phyloP scores from a whole-genome alignment of 2,329 filamentous ascomycete genomes.

The Botrytis tulipae region DNA sequence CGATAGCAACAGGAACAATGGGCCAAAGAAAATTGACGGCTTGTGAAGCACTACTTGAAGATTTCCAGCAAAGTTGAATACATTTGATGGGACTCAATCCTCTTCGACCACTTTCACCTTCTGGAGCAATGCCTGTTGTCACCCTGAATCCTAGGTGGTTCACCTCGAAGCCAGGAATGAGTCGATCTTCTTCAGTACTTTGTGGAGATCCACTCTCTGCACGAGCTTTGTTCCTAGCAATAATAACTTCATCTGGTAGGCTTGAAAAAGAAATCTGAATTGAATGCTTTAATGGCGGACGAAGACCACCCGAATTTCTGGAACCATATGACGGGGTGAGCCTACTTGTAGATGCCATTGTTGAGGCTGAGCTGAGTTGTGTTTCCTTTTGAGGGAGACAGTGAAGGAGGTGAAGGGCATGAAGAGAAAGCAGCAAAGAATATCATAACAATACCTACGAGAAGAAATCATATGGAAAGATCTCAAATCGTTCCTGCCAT shows the following conservation, averaged over 20 bases:
- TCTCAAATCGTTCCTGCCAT: neutral
- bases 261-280: constrained; percentile 10
- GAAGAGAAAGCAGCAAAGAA: neutral
- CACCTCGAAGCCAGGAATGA: constrained; percentile 18
- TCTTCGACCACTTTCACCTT: constrained; percentile 66
- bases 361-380: neutral
- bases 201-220: neutral
- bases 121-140: constrained; percentile 43
- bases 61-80: constrained; percentile 60
- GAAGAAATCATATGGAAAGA: neutral
- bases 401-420: neutral
- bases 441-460: neutral
- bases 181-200: constrained; percentile 1
- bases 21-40: constrained; percentile 73
- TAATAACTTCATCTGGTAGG: neutral
- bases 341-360: neutral
- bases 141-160: constrained; percentile 32
- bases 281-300: constrained; percentile 1
- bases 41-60: constrained; percentile 61
- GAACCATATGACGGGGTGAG: neutral
- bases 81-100: constrained; percentile 65
- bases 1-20: constrained; percentile 70
- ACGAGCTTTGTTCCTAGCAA: neutral
- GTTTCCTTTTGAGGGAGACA: too few relatives aligned
- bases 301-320: neutral